A percentile compares a stretch with the other conserved stretches of the same genome.
Conservation (phyloP, 2,329 filamentous ascomycete species). For the Colletotrichum camelliae region DNA sequence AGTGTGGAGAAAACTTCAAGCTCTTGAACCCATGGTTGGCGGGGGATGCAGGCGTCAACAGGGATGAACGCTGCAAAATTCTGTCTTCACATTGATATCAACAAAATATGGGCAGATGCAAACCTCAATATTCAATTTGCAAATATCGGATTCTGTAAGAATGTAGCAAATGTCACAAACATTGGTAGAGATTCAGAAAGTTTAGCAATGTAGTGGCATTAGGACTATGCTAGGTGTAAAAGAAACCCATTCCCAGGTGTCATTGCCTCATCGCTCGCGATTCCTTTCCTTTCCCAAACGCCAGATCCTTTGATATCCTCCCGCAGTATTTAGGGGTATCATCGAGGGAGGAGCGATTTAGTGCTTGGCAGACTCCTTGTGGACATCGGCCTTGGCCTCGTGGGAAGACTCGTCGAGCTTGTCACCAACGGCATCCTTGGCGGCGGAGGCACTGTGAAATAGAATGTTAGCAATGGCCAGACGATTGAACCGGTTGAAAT, state of each 20-base stretch:
- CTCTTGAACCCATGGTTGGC: neutral
- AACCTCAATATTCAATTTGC: no score
- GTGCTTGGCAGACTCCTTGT: constrained; percentile 37
- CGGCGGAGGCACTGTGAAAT: constrained; percentile 45
- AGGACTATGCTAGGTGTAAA: constrained; percentile 10
- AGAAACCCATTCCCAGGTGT: neutral
- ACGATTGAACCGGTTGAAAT: fast-evolving
- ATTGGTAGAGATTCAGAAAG: no score
- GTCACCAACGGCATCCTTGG: constrained; percentile 54
- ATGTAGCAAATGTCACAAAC: no score
- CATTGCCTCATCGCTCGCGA: constrained; percentile 15
- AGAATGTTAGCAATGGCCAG: constrained; percentile 27
- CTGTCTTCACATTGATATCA: neutral
- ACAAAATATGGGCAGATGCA: no score
- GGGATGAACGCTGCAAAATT: neutral
- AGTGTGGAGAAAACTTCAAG: neutral
- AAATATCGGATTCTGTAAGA: no score
- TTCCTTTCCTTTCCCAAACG: constrained; percentile 7
- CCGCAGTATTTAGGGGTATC: constrained; percentile 21
- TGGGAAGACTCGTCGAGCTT: constrained; percentile 48
- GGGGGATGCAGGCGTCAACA: no score
- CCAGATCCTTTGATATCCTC: constrained; percentile 10
- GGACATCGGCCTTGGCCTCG: constrained; percentile 45
- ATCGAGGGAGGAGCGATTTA: constrained; percentile 14
- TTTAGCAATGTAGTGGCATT: constrained; percentile 21